Base-by-base conservation (phyloP, 805 yeast genomes). In the Candida nanaspora region DNA sequence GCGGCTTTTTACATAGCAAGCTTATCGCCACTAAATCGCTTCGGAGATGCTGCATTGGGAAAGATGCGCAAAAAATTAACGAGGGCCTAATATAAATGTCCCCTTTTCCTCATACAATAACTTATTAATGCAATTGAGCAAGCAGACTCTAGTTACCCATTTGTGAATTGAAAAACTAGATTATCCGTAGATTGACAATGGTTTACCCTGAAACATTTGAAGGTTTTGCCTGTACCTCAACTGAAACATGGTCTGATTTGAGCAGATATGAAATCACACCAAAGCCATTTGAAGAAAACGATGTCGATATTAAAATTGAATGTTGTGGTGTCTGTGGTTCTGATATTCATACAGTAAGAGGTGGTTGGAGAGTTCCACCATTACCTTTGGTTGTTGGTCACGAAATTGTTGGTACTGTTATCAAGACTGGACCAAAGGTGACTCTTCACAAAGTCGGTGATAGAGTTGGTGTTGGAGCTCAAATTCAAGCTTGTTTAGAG, bases 381-480 rank as follows among this genome's bases (percentile, higher is more conserved):
- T 26, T 35, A 18, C 37, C 37, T 22, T 35, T 35, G 26, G 67
- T 70, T 30, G 67, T 64, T 8, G 87, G 87, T 26, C 86, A 81
- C 57, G 86, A 81, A 56, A 70, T 81, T 46, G 63, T 80, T 35
- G 86, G 86, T 33, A 65, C 57, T 29, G 81, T 80, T 22, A 66
- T 74, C 16, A 69, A 65, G 29, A 66, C 82, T 32, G 95, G 93
- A 40, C 49, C 67, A n/a, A 63, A 72, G 28, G 77, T 83, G 48
- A 58, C 61, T 9, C 66, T 46, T 40, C 69, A 62, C 64, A 74
- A 69, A 55, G 57, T 80, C 16, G 95, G 94, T 41, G 81, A 86
- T 48, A 69, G 86, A 48, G 93, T 83, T 22, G 95, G 91, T 41
- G 72, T 83, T 38, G 95, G 95, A 50, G 91, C 93, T 21, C 80